A percentile compares a stretch with the other conserved stretches of the same genome.
Evolutionary conservation across 805 yeast species (phyloP).

Genomic region (Barnettozyma wickerhamii): DNA sequence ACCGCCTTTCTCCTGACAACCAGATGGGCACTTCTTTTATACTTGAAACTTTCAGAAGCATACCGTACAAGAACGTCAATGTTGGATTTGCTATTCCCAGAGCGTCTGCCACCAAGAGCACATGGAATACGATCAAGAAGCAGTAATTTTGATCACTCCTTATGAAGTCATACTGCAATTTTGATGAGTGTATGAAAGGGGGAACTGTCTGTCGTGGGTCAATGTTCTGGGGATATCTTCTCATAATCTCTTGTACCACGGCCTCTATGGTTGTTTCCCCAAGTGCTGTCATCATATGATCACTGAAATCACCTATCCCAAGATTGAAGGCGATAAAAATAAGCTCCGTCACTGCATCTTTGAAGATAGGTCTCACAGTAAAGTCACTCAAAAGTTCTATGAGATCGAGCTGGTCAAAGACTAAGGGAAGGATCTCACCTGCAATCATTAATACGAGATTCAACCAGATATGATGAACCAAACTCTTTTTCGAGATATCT

Average conservation of each 20-base stretch:
- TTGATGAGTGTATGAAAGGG: conserved; percentile 1
- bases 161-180: conserved; percentile 2
- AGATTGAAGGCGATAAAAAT: conserved; percentile 1
- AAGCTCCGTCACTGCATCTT: conserved; percentile 9
- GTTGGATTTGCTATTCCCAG: conserved; percentile 9
- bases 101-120: conserved; percentile 12
- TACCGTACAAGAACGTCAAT: conserved; percentile 11
- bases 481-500: background rate
- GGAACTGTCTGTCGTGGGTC: background rate
- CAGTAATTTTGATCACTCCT: conserved; percentile 7
- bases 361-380: conserved; percentile 4
- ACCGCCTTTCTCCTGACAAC: background rate
- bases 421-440: conserved; percentile 8
- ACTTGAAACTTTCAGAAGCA: background rate
- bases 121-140: conserved; percentile 12
- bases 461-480: conserved; percentile 9
- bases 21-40: background rate
- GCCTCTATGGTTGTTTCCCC: background rate
- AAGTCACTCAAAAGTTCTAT: background rate
- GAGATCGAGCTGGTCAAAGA: conserved; percentile 6
- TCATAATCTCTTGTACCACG: background rate
- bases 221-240: background rate
- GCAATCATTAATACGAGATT: conserved; percentile 6
- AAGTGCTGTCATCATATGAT: background rate
- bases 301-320: conserved; percentile 4